Conservation (phyloP, 2,329 filamentous ascomycete genomes). For the Cladosporium sp. region DNA sequence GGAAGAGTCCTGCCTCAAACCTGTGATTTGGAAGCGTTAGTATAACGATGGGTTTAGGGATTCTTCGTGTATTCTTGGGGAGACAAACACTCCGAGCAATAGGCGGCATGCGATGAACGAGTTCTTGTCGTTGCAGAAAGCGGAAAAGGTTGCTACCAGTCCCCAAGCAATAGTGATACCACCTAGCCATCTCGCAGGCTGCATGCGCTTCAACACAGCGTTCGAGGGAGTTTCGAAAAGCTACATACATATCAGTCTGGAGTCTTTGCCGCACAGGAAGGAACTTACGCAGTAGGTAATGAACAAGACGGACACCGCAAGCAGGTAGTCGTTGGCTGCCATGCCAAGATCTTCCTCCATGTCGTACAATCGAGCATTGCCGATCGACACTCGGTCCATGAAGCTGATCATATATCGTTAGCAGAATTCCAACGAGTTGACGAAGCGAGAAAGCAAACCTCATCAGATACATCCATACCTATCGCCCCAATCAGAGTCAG, state of each 20-base stretch:
- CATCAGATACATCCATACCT: slow-evolving; percentile 9
- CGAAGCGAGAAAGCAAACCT: neutral
- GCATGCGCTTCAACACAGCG: slow-evolving; percentile 46
- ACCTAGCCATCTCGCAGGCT: slow-evolving; percentile 28
- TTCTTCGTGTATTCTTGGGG: no score
- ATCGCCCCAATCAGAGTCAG: neutral
- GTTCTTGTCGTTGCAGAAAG: slow-evolving; percentile 43
- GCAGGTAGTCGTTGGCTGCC: slow-evolving; percentile 35
- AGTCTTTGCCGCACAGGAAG: no score
- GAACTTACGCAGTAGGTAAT: slow-evolving; percentile 49
- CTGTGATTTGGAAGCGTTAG: no score
- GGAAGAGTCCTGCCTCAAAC: slow-evolving; percentile 44
- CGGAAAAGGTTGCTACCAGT: slow-evolving; percentile 45
- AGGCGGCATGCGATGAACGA: slow-evolving; percentile 38
- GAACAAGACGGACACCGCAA: slow-evolving; percentile 18
- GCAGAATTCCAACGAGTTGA: neutral
- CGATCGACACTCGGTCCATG: slow-evolving; percentile 41
- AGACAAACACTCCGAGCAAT: slow-evolving; percentile 24
- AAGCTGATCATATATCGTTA: slow-evolving; percentile 28
- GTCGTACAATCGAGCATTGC: slow-evolving; percentile 41
- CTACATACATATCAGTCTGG: slow-evolving; percentile 59
- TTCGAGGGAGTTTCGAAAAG: slow-evolving; percentile 47
- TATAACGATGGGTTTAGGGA: no score
- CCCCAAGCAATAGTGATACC: slow-evolving; percentile 32
- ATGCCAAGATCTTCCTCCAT: slow-evolving; percentile 46